These are phyloP conservation scores for Blastomyces silverae DNA, from an alignment of 2,329 filamentous ascomycete genomes.

Conservation along the genomic window DNA sequence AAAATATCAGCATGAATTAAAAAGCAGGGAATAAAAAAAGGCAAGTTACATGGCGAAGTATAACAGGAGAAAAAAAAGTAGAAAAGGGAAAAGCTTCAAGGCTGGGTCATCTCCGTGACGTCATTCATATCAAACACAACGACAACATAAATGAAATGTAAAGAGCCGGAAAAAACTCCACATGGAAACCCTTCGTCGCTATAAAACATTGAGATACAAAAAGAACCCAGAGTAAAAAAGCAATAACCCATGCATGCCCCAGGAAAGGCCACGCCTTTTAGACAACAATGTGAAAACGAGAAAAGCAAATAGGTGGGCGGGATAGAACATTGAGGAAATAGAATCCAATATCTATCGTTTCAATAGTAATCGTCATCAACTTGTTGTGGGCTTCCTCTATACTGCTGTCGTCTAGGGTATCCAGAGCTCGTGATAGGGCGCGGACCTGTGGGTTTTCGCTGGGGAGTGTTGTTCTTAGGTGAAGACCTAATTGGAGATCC, in stretches of 20 bases:
- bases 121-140: constrained; percentile 11
- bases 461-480: constrained; percentile 29
- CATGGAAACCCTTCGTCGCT: neutral
- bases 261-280: neutral
- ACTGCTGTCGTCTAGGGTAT: constrained; percentile 26
- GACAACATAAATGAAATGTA: neutral
- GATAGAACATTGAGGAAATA: neutral
- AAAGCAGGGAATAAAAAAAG: neutral
- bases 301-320: neutral
- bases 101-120: neutral
- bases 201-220: neutral
- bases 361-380: constrained; percentile 36
- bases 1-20: constrained; percentile 7
- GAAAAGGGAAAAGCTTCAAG: neutral
- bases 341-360: neutral
- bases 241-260: neutral
- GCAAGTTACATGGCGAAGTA: constrained; percentile 6
- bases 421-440: constrained; percentile 39
- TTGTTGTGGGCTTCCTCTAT: constrained; percentile 30
- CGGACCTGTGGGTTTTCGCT: constrained; percentile 45
- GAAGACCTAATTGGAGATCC: constrained; percentile 29
- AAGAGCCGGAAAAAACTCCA: neutral
- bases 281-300: neutral
- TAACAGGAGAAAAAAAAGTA: neutral
- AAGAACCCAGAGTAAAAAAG: neutral